Base-by-base conservation (phyloP, 495 filamentous ascomycete species). In the Penicillium psychrofluorescens region DNA sequence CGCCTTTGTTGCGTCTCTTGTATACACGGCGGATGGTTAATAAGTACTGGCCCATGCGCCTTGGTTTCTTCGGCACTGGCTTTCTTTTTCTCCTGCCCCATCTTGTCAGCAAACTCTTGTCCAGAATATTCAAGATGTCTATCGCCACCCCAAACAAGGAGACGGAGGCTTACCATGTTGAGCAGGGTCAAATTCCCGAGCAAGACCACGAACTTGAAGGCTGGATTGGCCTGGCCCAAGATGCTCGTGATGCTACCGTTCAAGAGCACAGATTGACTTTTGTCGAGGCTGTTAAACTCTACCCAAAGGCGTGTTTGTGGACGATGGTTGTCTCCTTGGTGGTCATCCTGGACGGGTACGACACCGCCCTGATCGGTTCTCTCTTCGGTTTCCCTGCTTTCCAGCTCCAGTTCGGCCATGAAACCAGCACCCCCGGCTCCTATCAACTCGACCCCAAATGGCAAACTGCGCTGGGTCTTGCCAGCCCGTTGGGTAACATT, bases 391-490 rank as follows among this genome's bases (percentile, higher is more conserved):
- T 67, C 44, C 50, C 49, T 13, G 48, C 59, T 49, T 87, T 86
- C 66, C 81, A 80, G 51, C 56, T 58, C 39, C 81, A 81, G 48
- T 87, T 84, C 56, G 84, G 84, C 22, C 22, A 22, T 22, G 22
- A 22, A 6, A 22, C 22, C 22, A 22, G 22, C 22, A 22, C 22
- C 4, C 22, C 22, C 4, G 28, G 67, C 76, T 42, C 51, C 1
- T 44, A 44, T 8, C 42, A 44, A 38, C 42, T 44, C 62, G 47
- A 51, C 70, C 7, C 38, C 67, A 6, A 60, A 77, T 34, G 81
- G 79, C 35, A 57, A 61, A 3, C 85, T 80, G 59, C 70, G 83
- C 49, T 67, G 85, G n/a, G 64, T 81, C 12, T 81, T 82, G n/a
- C 41, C 49, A 51, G 64, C 58, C 56, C 39, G 30, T 52, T 40